Evolutionary conservation across 2,329 filamentous ascomycete genomes (phyloP), one percentile per base, ranked within the genome.

Genomic region (Phaeosphaeria sp.): DNA sequence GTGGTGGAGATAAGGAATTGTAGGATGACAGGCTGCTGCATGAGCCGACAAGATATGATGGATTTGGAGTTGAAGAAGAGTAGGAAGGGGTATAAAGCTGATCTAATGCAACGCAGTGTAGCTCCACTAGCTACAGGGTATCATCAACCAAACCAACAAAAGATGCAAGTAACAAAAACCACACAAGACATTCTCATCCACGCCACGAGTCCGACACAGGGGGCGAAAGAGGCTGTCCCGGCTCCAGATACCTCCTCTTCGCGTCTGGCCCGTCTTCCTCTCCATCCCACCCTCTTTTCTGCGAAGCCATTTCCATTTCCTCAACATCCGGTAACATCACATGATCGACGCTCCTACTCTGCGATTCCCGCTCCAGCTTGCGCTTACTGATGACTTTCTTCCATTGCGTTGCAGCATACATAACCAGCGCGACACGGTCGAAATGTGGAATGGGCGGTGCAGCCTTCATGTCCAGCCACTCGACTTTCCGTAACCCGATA

Each of bases 381-480:
- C 55, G 67, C 56, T 56, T 68, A 17, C 55, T 49, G 3, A 73
- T 43, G 15, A 72, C 51, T 33, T 62, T 72, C 54, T 68, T 74
- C 74, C 74, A 76, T 48, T 74, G 65, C 11, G 59, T 54, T 21
- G 68, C 54, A 1, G 64, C 70, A 50, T 62, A 68, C 52, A 71
- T 55, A 0, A 70, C 67, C 11, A 75, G 55, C 9, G 70, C 62
- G 17, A 68, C 62, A 9, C 68, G 66, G 30, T 72, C 64, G 42
- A 75, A 76, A 18, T 67, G 62, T 6, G 69, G 64, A 0, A 61
- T 65, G 0, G 65, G 62, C 2, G 56, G 58, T 3, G 72, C 68
- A 6, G 69, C 62, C 48, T 67, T 65, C 47, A 76, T 63, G 1
- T 62, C 65, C 3, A 76, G 30, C 71, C 74, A 77, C 36, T 76